Evolutionary conservation across 1,139 yeast genomes (phyloP), one percentile per base, ranked within the genome.

Genomic region (Geotrichum klebahnii): DNA sequence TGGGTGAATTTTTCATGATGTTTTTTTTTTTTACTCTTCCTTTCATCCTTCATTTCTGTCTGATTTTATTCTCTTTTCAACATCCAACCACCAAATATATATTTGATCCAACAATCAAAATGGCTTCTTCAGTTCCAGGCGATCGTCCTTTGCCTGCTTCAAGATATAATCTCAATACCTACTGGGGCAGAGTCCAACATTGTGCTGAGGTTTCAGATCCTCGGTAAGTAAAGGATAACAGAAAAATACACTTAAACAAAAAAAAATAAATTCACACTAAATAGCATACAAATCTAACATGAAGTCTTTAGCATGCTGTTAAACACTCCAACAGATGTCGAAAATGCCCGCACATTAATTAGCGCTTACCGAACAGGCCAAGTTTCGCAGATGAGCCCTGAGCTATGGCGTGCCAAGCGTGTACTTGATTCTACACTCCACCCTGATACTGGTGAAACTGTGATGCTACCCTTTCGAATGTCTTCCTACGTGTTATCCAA

Each of bases 361-460:
- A 77, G 86, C 69, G 82, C 82, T 54, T 90, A 82, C 68, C 80
- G 80, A 51, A 81, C 81, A 60, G 95, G 96, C 16, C 76, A 77
- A 20, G 68, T 74, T 1, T 67, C 73, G 33, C 26, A 35, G 24
- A 81, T 89, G 80, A 80, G 84, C 1, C 90, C 95, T 2, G 87
- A 82, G 51, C 75, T 92, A 50, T 92, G 98, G 98, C 73, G 79
- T 50, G 95, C 96, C 10, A 92, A 92, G 70, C 81, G 80, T 67
- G 74, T 85, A 22, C 74, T 90, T 61, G 97, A 89, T 67, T 86
- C 96, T 0, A 81, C 96, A 0, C 78, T 88, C 43, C 97, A 90
- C 66, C 97, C 97, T 38, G 98, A 92, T 65, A 92, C 95, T 2
- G 97, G 97, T 0, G 92, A 87, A 61, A 84, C 95, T 2, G 97